Evolutionary conservation across 2,329 filamentous ascomycete genomes (phyloP).

Genomic region (Curvularia eragrostidis): DNA sequence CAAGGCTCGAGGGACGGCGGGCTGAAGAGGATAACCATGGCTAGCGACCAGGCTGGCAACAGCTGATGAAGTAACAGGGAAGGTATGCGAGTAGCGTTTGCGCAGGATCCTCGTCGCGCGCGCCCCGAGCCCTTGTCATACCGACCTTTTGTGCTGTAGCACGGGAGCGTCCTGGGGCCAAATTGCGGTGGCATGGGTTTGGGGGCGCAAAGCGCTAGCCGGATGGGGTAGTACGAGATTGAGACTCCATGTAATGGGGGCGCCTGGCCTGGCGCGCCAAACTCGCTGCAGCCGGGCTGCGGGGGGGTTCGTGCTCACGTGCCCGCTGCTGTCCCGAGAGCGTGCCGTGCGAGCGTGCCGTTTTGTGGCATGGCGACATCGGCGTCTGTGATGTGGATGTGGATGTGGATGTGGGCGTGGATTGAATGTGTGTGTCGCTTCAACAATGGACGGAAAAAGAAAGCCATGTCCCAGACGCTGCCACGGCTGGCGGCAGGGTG

Average conservation of each 20-base stretch:
- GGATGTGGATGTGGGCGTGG: background rate
- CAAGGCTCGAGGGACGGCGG: constrained; percentile 16
- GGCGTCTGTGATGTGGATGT: background rate
- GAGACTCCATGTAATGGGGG: constrained; percentile 23
- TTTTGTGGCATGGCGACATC: background rate
- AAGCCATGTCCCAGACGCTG: constrained; percentile 1
- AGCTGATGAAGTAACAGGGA: constrained; percentile 29
- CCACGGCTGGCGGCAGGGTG: constrained; percentile 4
- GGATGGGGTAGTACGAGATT: constrained; percentile 24
- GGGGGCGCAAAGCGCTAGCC: constrained; percentile 24
- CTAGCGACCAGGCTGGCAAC: constrained; percentile 14
- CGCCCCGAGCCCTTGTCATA: constrained; percentile 30
- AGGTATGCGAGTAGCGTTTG: constrained; percentile 19
- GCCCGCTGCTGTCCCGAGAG: constrained; percentile 20
- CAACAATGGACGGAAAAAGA: background rate
- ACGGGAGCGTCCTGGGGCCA: constrained; percentile 30
- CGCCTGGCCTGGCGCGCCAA: constrained; percentile 15
- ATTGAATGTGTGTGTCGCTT: background rate
- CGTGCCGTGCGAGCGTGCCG: constrained; percentile 10
- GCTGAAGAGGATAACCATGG: constrained; percentile 20
- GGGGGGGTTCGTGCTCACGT: background rate
- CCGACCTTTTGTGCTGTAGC: constrained; percentile 28
- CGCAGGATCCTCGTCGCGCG: constrained; percentile 23
- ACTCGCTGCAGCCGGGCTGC: background rate
- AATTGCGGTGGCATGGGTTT: constrained; percentile 30